Evolutionary conservation across 768 basidiomycete genomes (phyloP).

Genomic region (Hydnum rufescens): DNA sequence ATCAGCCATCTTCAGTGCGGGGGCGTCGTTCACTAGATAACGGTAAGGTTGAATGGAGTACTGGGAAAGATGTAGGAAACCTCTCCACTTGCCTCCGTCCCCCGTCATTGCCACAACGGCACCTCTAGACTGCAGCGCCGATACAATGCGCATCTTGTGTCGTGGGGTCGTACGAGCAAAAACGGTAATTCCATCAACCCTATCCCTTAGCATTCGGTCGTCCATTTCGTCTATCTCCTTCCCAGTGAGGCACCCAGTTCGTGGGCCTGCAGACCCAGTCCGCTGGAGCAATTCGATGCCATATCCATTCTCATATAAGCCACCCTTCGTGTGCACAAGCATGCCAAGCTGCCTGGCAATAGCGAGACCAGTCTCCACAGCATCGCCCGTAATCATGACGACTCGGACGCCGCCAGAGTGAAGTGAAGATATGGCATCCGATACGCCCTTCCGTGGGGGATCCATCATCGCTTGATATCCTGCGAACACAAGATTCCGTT

Average conservation of each 20-base stretch:
- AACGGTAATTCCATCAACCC: slow-evolving; percentile 64
- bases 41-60: neutral
- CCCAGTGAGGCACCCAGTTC: slow-evolving; percentile 41
- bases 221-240: slow-evolving; percentile 70
- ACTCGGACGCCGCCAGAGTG: slow-evolving; percentile 80
- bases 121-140: slow-evolving; percentile 79
- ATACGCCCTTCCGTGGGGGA: slow-evolving; percentile 85
- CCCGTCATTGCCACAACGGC: slow-evolving; percentile 95
- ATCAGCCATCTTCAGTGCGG: slow-evolving; percentile 93
- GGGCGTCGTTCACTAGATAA: slow-evolving; percentile 76
- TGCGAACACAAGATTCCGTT: slow-evolving; percentile 53
- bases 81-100: slow-evolving; percentile 79
- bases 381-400: slow-evolving; percentile 97
- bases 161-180: slow-evolving; percentile 92
- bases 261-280: neutral
- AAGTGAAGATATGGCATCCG: slow-evolving; percentile 63
- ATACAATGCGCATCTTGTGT: slow-evolving; percentile 95
- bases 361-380: slow-evolving; percentile 73
- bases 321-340: slow-evolving; percentile 28
- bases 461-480: slow-evolving; percentile 94
- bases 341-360: slow-evolving; percentile 78
- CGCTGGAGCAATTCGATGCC: neutral
- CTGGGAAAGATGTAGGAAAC: too few species aligned
- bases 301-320: neutral
- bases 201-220: slow-evolving; percentile 60